phyloP scores from a whole-genome alignment of 192 early-diverging fungal species.

The Linnemannia schmuckeri region DNA sequence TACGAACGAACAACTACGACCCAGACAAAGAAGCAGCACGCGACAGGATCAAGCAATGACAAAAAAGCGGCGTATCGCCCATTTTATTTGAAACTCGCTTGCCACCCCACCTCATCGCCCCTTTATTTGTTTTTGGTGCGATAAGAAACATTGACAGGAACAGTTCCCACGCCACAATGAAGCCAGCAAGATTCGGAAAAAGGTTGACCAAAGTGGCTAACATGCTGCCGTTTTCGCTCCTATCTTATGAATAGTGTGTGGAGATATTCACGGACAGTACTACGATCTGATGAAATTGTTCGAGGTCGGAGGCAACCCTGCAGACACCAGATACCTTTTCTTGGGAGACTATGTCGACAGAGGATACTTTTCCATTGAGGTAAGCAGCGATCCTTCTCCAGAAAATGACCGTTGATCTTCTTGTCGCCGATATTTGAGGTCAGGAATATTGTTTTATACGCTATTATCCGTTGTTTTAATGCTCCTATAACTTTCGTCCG shows the following conservation, averaged over 20 bases:
- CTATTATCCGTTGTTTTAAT: not conserved
- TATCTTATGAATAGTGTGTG: conserved; percentile 75
- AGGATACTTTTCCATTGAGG: conserved; percentile 98
- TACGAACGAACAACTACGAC: conserved; percentile 19
- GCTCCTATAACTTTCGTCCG: not conserved
- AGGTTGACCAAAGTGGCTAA: not conserved
- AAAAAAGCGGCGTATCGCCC: not conserved
- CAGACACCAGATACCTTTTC: conserved; percentile 91
- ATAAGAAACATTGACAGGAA: not conserved
- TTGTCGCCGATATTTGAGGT: too few species aligned
- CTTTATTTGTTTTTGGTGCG: not conserved
- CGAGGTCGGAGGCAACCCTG: conserved; percentile 96
- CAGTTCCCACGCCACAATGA: not conserved
- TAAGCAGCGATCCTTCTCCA: conserved; percentile 28
- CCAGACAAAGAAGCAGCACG: not conserved
- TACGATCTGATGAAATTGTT: conserved; percentile 98
- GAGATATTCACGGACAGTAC: conserved; percentile 98
- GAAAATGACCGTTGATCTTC: not conserved
- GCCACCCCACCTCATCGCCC: not conserved
- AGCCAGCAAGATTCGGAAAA: not conserved
- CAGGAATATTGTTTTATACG: too few species aligned
- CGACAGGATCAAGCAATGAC: not conserved
- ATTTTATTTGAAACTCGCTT: not conserved
- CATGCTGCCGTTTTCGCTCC: not conserved
- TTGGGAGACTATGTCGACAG: conserved; percentile 98